Base-by-base conservation (phyloP, 768 basidiomycete species). In the Holtermanniella nyarrowii region DNA sequence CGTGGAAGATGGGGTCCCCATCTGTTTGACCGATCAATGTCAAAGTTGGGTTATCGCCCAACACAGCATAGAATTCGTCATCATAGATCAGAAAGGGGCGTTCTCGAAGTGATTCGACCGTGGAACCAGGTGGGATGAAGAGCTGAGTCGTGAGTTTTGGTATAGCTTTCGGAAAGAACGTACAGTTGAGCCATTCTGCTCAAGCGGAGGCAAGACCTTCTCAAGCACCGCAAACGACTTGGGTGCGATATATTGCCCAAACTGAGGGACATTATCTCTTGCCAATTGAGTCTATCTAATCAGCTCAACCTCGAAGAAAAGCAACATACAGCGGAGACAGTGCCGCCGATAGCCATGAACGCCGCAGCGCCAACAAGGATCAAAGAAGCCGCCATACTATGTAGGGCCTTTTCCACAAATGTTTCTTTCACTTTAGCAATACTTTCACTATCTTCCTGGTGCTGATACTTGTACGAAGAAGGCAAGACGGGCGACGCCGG, bases 1-100 rank as follows among this genome's bases (percentile, higher is more conserved):
- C 86, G 62, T 88, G 85, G 16, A 84, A 85, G 55, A 85, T 80
- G 2, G 82, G 82, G 65, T 81, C 82, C 3, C 76, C 78, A 2
- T 77, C 76, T 52, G 80, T 79, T 5, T 77, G 76, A 0, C 80
- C 80, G 44, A 88, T 78, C 53, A 78, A 66, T 3, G 77, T 76
- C 45, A 87, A 76, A 0, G 77, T 77, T 4, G 85, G 79, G 22
- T 73, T 70, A 3, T 68, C 55, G 1, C 84, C 85, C 0, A 85
- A 76, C 50, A 86, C 73, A 5, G 66, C 50, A 42, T 82, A 71
- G 69, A 87, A 86, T n/a, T 69, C 68, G 2, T 70, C 65, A 58
- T 80, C 74, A 61, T 77, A 78, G 23, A 77, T 65, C 57, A 80
- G 79, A 70, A 86, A 82, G 2, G 68, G 68, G 44, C 57, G 57